phyloP scores from a whole-genome alignment of 495 filamentous ascomycete species.

The Aspergillus asperescens region DNA sequence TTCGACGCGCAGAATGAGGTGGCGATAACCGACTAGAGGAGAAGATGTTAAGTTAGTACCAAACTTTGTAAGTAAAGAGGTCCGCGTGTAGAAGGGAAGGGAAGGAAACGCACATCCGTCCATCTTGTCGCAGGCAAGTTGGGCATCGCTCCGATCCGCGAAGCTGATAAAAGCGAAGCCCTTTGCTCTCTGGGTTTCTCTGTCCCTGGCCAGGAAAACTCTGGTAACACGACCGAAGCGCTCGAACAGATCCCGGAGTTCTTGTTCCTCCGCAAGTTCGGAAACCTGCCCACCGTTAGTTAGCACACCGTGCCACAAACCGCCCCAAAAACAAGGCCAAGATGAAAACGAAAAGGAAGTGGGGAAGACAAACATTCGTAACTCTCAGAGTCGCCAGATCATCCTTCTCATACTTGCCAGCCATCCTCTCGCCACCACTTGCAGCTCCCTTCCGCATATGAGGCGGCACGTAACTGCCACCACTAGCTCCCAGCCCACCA shows the following conservation, averaged over 20 bases:
- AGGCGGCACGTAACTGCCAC: constrained; percentile 83
- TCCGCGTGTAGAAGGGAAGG: not conserved
- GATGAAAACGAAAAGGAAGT: not conserved
- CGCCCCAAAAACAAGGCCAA: constrained; percentile 5
- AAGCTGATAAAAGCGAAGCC: constrained; percentile 98
- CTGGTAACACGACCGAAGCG: constrained; percentile 92
- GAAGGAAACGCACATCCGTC: constrained; percentile 69
- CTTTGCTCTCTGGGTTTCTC: constrained; percentile 91
- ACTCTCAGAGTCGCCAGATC: constrained; percentile 93
- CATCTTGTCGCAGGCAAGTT: constrained; percentile 92
- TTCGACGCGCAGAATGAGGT: constrained; percentile 85
- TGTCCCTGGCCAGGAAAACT: constrained; percentile 95
- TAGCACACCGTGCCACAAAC: constrained; percentile 13
- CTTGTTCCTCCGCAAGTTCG: constrained; percentile 91
- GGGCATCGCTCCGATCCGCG: constrained; percentile 79
- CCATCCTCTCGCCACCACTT: constrained; percentile 76
- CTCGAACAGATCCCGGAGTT: constrained; percentile 96
- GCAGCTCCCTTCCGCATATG: constrained; percentile 74
- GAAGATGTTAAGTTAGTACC: constrained; percentile 2
- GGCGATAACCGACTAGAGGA: constrained; percentile 68
- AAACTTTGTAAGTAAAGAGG: not conserved
- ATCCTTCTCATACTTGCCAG: constrained; percentile 91
- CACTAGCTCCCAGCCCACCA: constrained; percentile 61
- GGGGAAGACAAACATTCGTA: constrained; percentile 72
- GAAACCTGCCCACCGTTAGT: constrained; percentile 58